Evolutionary conservation across 345 rosid species (phyloP).

Genomic region (Bruguiera parviflora): DNA sequence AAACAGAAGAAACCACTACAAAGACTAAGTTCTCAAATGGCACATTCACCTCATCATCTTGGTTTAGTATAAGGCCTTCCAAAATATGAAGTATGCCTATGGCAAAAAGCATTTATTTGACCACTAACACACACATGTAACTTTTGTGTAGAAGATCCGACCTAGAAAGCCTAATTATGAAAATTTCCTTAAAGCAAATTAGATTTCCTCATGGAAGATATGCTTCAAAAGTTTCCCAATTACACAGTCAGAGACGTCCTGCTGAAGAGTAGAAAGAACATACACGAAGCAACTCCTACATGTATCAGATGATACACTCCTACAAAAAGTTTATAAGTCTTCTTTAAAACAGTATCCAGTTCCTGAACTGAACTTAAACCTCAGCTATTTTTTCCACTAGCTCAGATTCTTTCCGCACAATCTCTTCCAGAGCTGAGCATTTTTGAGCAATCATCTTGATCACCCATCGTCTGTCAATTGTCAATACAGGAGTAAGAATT

Average conservation of each 20-base stretch:
- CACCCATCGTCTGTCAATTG: constrained; percentile 74
- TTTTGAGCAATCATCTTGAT: constrained; percentile 63
- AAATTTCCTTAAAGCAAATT: not conserved
- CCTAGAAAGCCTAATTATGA: not conserved
- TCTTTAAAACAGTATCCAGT: constrained; percentile 42
- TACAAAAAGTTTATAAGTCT: constrained; percentile 44
- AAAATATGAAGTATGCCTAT: not conserved
- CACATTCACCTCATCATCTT: not conserved
- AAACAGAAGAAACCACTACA: constrained; percentile 7
- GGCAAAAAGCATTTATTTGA: too few relatives aligned
- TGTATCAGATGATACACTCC: constrained; percentile 11
- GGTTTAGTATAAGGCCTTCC: not conserved
- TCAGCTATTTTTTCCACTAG: constrained; percentile 80
- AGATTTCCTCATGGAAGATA: not conserved
- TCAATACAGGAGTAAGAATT: constrained; percentile 6
- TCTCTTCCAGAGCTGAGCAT: constrained; percentile 41
- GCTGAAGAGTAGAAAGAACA: constrained; percentile 2
- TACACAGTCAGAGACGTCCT: not conserved
- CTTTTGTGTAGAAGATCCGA: too few relatives aligned
- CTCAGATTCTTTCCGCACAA: constrained; percentile 73
- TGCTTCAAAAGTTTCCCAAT: not conserved
- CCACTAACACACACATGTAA: too few relatives aligned
- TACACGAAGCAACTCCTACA: constrained; percentile 10
- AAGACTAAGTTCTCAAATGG: constrained; percentile 4
- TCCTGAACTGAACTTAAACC: constrained; percentile 61